A percentile compares a stretch with the other conserved stretches of the same genome.
Evolutionary conservation across 1,139 yeast species (phyloP).

Genomic region (Wickerhamomyces sp.): DNA sequence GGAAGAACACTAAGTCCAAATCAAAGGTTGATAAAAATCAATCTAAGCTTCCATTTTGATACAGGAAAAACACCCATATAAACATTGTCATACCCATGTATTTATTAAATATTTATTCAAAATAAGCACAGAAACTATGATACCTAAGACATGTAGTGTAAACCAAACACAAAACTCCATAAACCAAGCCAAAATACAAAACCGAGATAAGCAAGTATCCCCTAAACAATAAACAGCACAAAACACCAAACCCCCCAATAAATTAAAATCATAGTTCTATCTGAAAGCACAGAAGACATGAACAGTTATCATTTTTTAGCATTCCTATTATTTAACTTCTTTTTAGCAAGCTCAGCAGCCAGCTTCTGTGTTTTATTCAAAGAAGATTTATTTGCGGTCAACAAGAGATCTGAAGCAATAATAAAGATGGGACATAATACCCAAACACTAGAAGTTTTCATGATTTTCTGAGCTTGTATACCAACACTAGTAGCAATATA

Average conservation of each 20-base stretch:
- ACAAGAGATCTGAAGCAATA: constrained; percentile 16
- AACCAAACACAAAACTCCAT: background rate
- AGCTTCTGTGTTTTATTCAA: constrained; percentile 13
- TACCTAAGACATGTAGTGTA: background rate
- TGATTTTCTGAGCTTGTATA: too few relatives aligned
- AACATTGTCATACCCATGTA: background rate
- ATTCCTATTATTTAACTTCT: constrained; percentile 3
- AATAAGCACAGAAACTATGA: background rate
- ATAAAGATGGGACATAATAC: constrained; percentile 19
- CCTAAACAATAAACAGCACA: too few relatives aligned
- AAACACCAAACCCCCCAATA: too few relatives aligned
- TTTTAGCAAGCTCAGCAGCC: constrained; percentile 14
- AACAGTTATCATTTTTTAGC: background rate
- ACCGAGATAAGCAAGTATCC: too few relatives aligned
- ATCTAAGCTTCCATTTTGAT: constrained; percentile 21
- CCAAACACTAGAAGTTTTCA: constrained; percentile 10
- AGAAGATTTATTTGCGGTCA: constrained; percentile 14
- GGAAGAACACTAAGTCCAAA: constrained; percentile 6
- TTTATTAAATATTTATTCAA: background rate
- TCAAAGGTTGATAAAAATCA: constrained; percentile 16
- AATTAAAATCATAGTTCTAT: too few relatives aligned
- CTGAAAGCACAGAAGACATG: too few relatives aligned
- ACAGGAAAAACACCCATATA: background rate
- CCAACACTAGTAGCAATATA: too few relatives aligned
- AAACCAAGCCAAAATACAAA: background rate